Base-by-base conservation (phyloP, 495 filamentous ascomycete genomes). In the Amorphotheca resinae region DNA sequence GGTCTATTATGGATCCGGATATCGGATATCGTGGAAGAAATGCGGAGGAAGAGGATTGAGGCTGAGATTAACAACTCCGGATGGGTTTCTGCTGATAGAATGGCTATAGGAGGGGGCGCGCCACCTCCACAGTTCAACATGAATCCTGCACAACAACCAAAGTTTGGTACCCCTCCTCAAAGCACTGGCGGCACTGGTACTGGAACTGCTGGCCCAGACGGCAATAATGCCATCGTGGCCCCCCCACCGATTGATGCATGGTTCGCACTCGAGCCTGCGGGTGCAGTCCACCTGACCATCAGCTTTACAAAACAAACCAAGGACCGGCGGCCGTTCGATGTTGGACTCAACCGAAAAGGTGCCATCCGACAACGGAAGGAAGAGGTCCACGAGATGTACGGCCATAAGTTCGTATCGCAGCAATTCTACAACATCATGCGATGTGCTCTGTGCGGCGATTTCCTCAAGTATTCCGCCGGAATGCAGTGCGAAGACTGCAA, bases 341-440 rank as follows among this genome's bases (percentile, higher is more conserved):
- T 85, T 42, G 91, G 91, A 51, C 76, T 99, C 36, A 84, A 84
- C 50, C 84, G 91, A 50, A 91, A 95, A 67, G 91, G 91, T 61
- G 91, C 91, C 41, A 87, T 99, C 53, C 83, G 91, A 31, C 87
- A 95, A 61, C 82, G 82, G 54, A 96, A 96, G 65, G 91, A 99
- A 62, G 87, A 95, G 51, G 78, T 96, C 9, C 84, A 93, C 65
- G 91, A 96, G 63, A 89, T 94, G 71, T 94, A 93, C 58, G 91
- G 91, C 22, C 91, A 99, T 79, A 95, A 95, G 65, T 99, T 99
- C 53, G 77, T 95, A 36, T 78, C 82, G 51, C 87, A 93, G 63
- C 89, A 94, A 60, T 99, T 96, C 66, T 99, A 96, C 79, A 96
- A 96, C 68, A 95, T 99, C 60, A 99, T 99, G 91, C 91, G 93